These are phyloP conservation scores for Sporisorium scitamineum DNA, from an alignment of 1,284 basidiomycete species.

Conservation along the genomic window DNA sequence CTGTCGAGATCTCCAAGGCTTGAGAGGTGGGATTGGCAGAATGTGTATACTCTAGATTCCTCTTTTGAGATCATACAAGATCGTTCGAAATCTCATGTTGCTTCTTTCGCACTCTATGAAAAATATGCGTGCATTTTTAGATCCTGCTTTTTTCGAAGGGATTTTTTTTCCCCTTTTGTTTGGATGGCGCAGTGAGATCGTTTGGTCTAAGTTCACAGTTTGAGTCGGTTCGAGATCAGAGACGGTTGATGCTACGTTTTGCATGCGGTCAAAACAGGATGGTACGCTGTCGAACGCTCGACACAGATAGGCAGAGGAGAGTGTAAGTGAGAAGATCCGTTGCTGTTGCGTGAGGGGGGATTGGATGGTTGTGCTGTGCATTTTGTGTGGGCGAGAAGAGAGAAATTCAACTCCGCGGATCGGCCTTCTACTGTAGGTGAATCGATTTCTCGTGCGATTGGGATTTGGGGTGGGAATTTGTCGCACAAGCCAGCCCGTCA, in stretches of 20 bases:
- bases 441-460: constrained; percentile 10
- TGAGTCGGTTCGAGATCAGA: too few relatives aligned
- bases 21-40: background rate
- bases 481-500: constrained; percentile 11
- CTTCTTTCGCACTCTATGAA: background rate
- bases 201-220: too few relatives aligned
- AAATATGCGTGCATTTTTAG: background rate
- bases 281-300: too few relatives aligned
- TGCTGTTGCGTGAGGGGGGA: too few relatives aligned
- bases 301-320: too few relatives aligned
- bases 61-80: too few relatives aligned
- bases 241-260: too few relatives aligned
- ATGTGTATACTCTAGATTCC: constrained; percentile 7
- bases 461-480: background rate
- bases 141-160: background rate
- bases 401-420: constrained; percentile 9
- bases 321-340: background rate
- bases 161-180: background rate
- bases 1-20: constrained; percentile 64
- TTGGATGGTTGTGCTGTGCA: background rate
- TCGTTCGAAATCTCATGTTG: background rate
- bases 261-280: too few relatives aligned
- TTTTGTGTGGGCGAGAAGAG: too few relatives aligned
- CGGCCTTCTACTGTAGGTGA: background rate
- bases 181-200: too few relatives aligned